Conservation (phyloP, 2,329 filamentous ascomycete species). For the Aspergillus hiratsukae region DNA sequence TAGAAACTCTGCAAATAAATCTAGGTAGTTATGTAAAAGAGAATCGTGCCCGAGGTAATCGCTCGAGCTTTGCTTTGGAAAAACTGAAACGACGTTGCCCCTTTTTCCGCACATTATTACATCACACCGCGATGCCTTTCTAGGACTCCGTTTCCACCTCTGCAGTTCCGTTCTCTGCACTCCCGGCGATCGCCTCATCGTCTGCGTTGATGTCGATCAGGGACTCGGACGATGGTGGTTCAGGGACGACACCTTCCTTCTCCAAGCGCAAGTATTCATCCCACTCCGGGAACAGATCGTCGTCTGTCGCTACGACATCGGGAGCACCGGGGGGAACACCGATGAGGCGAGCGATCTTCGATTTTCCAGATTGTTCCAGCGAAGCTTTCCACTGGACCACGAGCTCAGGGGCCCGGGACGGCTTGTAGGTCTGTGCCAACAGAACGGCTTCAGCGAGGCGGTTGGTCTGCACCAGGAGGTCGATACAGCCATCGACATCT, state of each 20-base stretch:
- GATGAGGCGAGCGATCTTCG: slow-evolving; percentile 75
- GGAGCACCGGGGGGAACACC: slow-evolving; percentile 73
- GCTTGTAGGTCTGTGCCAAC: slow-evolving; percentile 94
- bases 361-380: slow-evolving; percentile 80
- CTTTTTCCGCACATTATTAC: slow-evolving; percentile 2
- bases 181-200: slow-evolving; percentile 25
- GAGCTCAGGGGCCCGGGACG: slow-evolving; percentile 63
- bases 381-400: slow-evolving; percentile 76
- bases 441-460: slow-evolving; percentile 81
- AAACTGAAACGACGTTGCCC: neutral
- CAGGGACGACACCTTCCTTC: slow-evolving; percentile 56
- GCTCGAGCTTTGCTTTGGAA: neutral
- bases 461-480: slow-evolving; percentile 72
- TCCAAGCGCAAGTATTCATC: slow-evolving; percentile 83
- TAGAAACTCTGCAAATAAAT: neutral
- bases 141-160: slow-evolving; percentile 26
- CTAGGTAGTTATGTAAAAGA: neutral
- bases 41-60: neutral
- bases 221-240: slow-evolving; percentile 35
- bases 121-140: slow-evolving; percentile 12
- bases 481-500: slow-evolving; percentile 75
- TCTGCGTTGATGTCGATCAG: slow-evolving; percentile 40
- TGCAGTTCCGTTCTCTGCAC: slow-evolving; percentile 29
- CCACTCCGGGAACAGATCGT: slow-evolving; percentile 94
- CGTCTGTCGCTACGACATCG: slow-evolving; percentile 48